These are phyloP conservation scores for Metschnikowia anglica DNA, from an alignment of 805 yeast genomes.

Conservation along the genomic window DNA sequence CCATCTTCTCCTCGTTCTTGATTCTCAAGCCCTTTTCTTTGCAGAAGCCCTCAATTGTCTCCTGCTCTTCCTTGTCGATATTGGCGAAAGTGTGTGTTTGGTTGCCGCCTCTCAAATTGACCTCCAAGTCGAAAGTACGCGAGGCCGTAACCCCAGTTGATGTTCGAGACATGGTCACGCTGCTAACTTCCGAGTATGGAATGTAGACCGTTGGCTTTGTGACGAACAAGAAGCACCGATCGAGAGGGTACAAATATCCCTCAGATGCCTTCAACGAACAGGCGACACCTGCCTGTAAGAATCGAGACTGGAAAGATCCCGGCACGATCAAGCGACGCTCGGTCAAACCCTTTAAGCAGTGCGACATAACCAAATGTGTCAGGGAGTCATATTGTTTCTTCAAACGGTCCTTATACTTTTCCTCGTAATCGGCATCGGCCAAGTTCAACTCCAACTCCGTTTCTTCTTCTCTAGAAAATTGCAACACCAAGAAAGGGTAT, in stretches of 20 bases:
- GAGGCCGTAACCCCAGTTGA: slow-evolving; percentile 73
- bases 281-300: slow-evolving; percentile 79
- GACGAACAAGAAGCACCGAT: slow-evolving; percentile 83
- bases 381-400: slow-evolving; percentile 77
- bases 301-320: slow-evolving; percentile 73
- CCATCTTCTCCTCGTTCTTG: slow-evolving; percentile 86
- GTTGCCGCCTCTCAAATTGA: slow-evolving; percentile 59
- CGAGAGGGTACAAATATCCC: slow-evolving; percentile 91
- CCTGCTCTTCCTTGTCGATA: slow-evolving; percentile 87
- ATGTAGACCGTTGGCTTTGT: slow-evolving; percentile 93
- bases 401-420: slow-evolving; percentile 70
- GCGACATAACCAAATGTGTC: slow-evolving; percentile 83
- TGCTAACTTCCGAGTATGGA: slow-evolving; percentile 77
- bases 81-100: slow-evolving; percentile 83
- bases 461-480: slow-evolving; percentile 87
- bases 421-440: slow-evolving; percentile 75
- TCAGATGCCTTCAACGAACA: slow-evolving; percentile 95
- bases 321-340: slow-evolving; percentile 84
- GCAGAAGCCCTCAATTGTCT: slow-evolving; percentile 70
- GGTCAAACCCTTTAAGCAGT: slow-evolving; percentile 85
- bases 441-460: slow-evolving; percentile 85
- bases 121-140: slow-evolving; percentile 90
- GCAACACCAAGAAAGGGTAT: slow-evolving; percentile 88
- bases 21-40: slow-evolving; percentile 74
- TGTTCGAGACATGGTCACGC: slow-evolving; percentile 82